Evolutionary conservation across 176 grass and related monocot species (phyloP).

Genomic region (Lolium perenne): DNA sequence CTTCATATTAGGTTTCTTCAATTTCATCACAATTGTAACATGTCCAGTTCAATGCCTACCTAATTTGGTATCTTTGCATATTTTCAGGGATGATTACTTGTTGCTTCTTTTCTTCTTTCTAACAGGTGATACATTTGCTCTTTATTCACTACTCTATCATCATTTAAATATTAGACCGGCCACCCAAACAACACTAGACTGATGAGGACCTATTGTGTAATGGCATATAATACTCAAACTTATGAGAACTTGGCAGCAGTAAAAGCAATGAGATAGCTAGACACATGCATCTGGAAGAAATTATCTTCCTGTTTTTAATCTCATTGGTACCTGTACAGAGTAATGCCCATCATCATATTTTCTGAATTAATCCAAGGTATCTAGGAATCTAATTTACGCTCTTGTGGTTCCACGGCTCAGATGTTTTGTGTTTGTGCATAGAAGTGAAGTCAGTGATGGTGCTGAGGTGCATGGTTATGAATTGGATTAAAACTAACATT

Average conservation of each 20-base stretch:
- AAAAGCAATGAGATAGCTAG: conserved; percentile 79
- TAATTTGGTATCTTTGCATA: background rate
- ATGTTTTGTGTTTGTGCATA: no score
- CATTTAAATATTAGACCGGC: conserved; percentile 71
- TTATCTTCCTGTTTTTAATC: background rate
- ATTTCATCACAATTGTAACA: no score
- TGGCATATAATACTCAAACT: conserved; percentile 72
- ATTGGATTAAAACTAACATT: no score
- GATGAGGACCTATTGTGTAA: conserved; percentile 63
- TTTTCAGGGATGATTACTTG: conserved; percentile 7
- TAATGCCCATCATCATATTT: no score
- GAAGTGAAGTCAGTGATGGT: no score
- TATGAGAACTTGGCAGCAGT: conserved; percentile 62
- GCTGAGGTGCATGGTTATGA: no score
- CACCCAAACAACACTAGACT: conserved; percentile 85
- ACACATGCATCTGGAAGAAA: conserved; percentile 71
- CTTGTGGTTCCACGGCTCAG: no score
- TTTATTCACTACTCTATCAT: conserved; percentile 85
- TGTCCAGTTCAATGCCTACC: no score
- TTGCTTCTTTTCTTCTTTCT: background rate
- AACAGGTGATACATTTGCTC: conserved; percentile 81
- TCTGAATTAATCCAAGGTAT: no score
- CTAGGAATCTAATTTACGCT: no score
- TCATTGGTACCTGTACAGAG: conserved; percentile 41
- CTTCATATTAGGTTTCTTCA: no score